These are phyloP conservation scores for Candida verbasci DNA, from an alignment of 805 yeast species.

Conservation along the genomic window DNA sequence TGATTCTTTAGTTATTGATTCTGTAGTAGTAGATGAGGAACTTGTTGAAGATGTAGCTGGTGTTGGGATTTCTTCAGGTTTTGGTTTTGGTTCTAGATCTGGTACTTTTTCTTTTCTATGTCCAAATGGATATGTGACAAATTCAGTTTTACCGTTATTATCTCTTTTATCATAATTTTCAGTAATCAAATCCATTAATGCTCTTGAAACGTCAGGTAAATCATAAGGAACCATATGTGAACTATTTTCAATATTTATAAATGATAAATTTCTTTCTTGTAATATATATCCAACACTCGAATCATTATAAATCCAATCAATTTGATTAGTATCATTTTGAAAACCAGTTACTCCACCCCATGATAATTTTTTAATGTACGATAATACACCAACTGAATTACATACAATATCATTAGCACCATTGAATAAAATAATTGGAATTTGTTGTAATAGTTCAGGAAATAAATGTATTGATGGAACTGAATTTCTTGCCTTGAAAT, in stretches of 20 bases:
- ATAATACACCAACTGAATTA: conserved; percentile 72
- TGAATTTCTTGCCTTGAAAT: conserved; percentile 49
- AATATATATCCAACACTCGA: conserved; percentile 34
- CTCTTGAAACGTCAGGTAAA: conserved; percentile 62
- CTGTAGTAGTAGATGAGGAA: neutral
- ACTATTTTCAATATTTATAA: conserved; percentile 66
- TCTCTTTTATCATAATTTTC: conserved; percentile 24
- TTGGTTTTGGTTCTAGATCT: too few relatives aligned
- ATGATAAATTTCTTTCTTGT: conserved; percentile 67
- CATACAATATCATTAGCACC: conserved; percentile 91
- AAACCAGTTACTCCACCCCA: conserved; percentile 65
- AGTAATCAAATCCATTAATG: conserved; percentile 54
- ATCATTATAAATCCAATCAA: conserved; percentile 44
- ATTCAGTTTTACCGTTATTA: conserved; percentile 14
- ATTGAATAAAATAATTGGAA: conserved; percentile 69
- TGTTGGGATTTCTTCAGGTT: neutral
- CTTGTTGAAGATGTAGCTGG: neutral
- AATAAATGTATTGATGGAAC: conserved; percentile 60
- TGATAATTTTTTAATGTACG: conserved; percentile 53
- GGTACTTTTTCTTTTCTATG: conserved; percentile 7
- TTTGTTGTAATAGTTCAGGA: conserved; percentile 56
- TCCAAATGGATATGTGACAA: conserved; percentile 28
- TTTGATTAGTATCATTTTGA: conserved; percentile 18
- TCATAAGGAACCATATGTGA: conserved; percentile 96
- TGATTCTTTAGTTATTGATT: too few relatives aligned